Conservation (phyloP, 306 rosid genomes). For the Quercus gilva region DNA sequence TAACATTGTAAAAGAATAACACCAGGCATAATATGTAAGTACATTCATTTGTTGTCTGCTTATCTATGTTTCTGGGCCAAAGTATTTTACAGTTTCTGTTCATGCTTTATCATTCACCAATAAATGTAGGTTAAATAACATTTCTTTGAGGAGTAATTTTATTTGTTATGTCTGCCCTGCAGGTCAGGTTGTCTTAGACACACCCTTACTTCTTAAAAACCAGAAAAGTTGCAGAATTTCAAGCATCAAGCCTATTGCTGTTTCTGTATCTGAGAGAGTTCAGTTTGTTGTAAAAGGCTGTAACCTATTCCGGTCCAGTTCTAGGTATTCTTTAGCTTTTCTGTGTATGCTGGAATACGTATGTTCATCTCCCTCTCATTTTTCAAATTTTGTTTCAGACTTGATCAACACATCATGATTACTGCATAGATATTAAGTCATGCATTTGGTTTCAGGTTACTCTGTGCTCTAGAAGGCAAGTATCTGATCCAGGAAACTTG, state of each 20-base stretch:
- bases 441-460: slow-evolving; percentile 61
- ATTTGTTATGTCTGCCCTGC: slow-evolving; percentile 27
- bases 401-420: neutral
- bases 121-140: neutral
- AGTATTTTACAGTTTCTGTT: neutral
- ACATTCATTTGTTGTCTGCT: neutral
- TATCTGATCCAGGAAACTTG: slow-evolving; percentile 60
- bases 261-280: slow-evolving; percentile 51
- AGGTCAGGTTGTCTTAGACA: slow-evolving; percentile 80
- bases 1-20: too few species aligned
- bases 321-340: slow-evolving; percentile 48
- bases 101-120: neutral
- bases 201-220: slow-evolving; percentile 54
- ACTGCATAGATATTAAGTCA: slow-evolving; percentile 6
- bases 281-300: slow-evolving; percentile 75
- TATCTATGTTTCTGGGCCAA: neutral
- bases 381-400: slow-evolving; percentile 13
- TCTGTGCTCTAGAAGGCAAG: slow-evolving; percentile 84
- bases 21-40: too few species aligned
- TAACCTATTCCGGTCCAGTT: slow-evolving; percentile 50
- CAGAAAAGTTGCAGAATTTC: slow-evolving; percentile 51
- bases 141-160: neutral
- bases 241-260: slow-evolving; percentile 78
- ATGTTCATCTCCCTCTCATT: slow-evolving; percentile 7
- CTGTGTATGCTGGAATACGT: neutral